These are phyloP conservation scores for Termitomyces heimii DNA, from an alignment of 768 basidiomycete species.

Conservation along the genomic window DNA sequence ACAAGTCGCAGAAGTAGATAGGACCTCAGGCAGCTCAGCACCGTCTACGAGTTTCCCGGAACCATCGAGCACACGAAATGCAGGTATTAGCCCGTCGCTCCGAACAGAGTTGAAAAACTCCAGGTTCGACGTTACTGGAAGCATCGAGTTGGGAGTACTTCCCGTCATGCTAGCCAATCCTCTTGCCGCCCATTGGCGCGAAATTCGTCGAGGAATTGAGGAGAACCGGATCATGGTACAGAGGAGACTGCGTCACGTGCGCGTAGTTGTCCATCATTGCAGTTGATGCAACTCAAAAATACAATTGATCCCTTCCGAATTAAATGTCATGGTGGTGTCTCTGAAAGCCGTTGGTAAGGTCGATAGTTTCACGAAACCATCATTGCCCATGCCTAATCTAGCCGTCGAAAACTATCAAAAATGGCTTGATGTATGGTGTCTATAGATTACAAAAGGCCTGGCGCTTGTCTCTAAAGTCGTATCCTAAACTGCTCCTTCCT, in stretches of 20 bases:
- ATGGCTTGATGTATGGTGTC: neutral
- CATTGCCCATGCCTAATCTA: neutral
- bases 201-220: slow-evolving; percentile 16
- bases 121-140: slow-evolving; percentile 64
- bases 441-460: too few relatives aligned
- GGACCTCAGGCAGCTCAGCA: slow-evolving; percentile 70
- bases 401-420: neutral
- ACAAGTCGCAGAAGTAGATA: neutral
- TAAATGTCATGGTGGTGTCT: too few relatives aligned
- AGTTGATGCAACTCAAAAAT: neutral
- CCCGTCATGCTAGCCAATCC: slow-evolving; percentile 16
- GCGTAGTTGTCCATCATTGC: neutral
- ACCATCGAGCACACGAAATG: slow-evolving; percentile 83
- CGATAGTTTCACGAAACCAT: neutral
- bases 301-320: neutral
- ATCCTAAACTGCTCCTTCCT: slow-evolving; percentile 10
- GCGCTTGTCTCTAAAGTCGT: neutral
- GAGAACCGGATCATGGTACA: slow-evolving; percentile 21
- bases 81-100: slow-evolving; percentile 66
- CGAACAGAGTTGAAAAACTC: slow-evolving; percentile 77
- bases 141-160: slow-evolving; percentile 36
- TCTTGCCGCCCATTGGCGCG: slow-evolving; percentile 12
- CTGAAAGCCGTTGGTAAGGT: neutral
- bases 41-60: slow-evolving; percentile 68
- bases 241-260: slow-evolving; percentile 18